phyloP scores from a whole-genome alignment of 306 rosid genomes.

The Bauhinia variegata region DNA sequence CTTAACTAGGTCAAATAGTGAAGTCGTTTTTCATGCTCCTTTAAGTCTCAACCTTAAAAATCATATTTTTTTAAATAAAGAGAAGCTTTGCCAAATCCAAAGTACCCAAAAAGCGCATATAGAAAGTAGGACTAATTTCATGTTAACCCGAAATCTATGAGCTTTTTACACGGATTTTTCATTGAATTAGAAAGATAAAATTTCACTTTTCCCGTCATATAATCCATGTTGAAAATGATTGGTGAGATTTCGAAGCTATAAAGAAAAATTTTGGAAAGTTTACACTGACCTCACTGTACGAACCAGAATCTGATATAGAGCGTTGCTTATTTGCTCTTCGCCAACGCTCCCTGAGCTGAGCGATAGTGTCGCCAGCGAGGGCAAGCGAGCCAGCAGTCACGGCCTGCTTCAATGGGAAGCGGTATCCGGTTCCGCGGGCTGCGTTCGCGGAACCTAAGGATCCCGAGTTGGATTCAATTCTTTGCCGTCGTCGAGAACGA shows the following conservation, averaged over 20 bases:
- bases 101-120: background rate
- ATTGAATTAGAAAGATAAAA: background rate
- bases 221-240: too few species aligned
- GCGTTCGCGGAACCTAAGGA: conserved; percentile 51
- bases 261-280: background rate
- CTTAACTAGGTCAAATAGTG: background rate
- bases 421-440: conserved; percentile 51
- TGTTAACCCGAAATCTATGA: background rate
- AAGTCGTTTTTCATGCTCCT: background rate
- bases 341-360: conserved; percentile 55
- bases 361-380: conserved; percentile 59
- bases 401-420: conserved; percentile 81
- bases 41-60: background rate
- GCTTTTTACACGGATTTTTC: background rate
- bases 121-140: background rate
- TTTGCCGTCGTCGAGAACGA: conserved; percentile 36
- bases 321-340: conserved; percentile 27
- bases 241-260: background rate
- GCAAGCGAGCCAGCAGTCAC: conserved; percentile 67
- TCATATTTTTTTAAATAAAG: background rate
- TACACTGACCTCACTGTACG: conserved; percentile 44
- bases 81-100: background rate
- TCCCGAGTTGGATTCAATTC: conserved; percentile 52
- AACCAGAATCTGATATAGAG: conserved; percentile 38
- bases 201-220: background rate